Percentiles rank a stretch among this genome's conserved stretches.
Conservation (phyloP, 768 basidiomycete species). For the Tricholoma hemisulphureum region DNA sequence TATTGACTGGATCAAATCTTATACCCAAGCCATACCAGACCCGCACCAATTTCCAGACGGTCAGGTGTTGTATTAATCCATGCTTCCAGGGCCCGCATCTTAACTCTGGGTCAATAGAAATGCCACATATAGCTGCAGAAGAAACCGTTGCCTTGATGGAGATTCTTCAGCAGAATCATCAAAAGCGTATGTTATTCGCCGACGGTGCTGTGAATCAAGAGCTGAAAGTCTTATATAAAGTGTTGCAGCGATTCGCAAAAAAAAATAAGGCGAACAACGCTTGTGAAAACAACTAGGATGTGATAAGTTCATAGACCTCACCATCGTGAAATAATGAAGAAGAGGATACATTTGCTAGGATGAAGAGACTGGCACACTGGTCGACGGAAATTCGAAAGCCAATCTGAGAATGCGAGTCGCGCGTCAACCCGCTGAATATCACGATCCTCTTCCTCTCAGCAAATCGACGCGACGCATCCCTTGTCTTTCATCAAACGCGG, state of each 20-base stretch:
- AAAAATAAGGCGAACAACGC: no score
- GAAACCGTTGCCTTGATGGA: slow-evolving; percentile 7
- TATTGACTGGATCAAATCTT: no score
- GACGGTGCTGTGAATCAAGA: not conserved
- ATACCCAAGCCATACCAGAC: no score
- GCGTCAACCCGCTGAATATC: slow-evolving; percentile 52
- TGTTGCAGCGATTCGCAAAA: not conserved
- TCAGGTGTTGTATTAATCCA: no score
- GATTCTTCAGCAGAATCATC: slow-evolving; percentile 8
- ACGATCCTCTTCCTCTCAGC: slow-evolving; percentile 48
- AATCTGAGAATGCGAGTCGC: slow-evolving; percentile 27
- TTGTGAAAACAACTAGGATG: no score
- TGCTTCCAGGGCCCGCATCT: no score
- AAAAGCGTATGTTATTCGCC: slow-evolving; percentile 6
- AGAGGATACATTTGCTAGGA: no score
- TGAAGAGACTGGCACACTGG: not conserved
- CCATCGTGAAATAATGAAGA: no score
- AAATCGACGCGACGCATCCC: slow-evolving; percentile 62
- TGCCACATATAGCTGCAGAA: slow-evolving; percentile 5
- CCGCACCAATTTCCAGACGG: no score
- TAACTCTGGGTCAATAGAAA: no score
- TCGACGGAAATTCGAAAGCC: slow-evolving; percentile 28
- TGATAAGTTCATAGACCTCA: no score
- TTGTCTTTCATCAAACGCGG: slow-evolving; percentile 39
- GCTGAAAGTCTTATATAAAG: not conserved